Percentiles rank a stretch among this genome's conserved stretches.
phyloP scores from a whole-genome alignment of 352 stramenopile species.

The Phytophthora sp. region DNA sequence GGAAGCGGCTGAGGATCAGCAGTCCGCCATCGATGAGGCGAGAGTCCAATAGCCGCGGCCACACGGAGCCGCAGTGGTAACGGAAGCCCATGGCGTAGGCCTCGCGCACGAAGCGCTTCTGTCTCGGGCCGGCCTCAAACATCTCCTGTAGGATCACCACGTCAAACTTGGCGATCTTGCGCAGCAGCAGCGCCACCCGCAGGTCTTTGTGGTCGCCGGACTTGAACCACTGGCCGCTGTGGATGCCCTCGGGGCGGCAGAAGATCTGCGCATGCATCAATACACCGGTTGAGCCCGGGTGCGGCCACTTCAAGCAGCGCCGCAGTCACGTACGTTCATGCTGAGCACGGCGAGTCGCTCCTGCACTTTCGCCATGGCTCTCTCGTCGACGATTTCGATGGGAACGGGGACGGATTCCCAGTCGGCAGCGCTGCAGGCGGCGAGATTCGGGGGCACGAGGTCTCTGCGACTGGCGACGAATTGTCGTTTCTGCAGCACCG shows the following conservation, averaged over 20 bases:
- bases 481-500: constrained; percentile 28
- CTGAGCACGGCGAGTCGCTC: constrained; percentile 73
- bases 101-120: constrained; percentile 60
- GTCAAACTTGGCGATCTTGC: constrained; percentile 77
- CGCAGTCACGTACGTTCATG: constrained; percentile 55
- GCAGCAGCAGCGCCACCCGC: constrained; percentile 64
- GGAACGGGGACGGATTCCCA: background rate
- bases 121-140: constrained; percentile 72
- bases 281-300: background rate
- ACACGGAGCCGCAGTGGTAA: constrained; percentile 82
- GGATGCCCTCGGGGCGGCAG: constrained; percentile 73
- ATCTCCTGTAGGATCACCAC: constrained; percentile 82
- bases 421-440: background rate
- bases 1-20: constrained; percentile 84
- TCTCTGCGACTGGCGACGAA: constrained; percentile 13
- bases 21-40: constrained; percentile 78
- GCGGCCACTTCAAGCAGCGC: background rate
- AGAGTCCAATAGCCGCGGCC: constrained; percentile 54
- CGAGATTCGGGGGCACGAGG: constrained; percentile 5
- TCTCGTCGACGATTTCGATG: background rate
- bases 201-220: constrained; percentile 80
- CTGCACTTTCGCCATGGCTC: constrained; percentile 31
- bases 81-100: constrained; percentile 65
- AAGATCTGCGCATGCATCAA: constrained; percentile 59
- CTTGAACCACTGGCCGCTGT: constrained; percentile 76